Conservation (phyloP, 306 rosid genomes). For the Cucumis melo region DNA sequence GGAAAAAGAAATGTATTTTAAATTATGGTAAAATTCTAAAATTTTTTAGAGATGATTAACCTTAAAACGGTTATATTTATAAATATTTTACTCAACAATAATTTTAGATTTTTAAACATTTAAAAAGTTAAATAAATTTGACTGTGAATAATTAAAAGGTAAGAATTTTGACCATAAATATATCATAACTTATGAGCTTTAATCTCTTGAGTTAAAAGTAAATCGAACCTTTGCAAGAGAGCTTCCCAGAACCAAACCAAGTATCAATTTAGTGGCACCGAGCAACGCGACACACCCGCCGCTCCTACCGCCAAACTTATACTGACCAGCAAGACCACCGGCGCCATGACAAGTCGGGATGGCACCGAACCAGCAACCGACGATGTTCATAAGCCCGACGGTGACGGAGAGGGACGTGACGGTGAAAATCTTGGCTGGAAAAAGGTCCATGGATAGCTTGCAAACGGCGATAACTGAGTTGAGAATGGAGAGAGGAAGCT, state of each 20-base stretch:
- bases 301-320: constrained; percentile 74
- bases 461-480: constrained; percentile 65
- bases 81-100: too few relatives aligned
- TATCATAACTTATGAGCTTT: too few relatives aligned
- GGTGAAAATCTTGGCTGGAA: constrained; percentile 46
- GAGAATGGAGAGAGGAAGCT: constrained; percentile 54
- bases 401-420: constrained; percentile 61
- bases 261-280: constrained; percentile 39
- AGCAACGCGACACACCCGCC: constrained; percentile 74
- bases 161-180: too few relatives aligned
- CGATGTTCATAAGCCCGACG: constrained; percentile 63
- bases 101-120: too few relatives aligned
- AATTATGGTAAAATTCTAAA: too few relatives aligned
- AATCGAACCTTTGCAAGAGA: constrained; percentile 30
- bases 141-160: too few relatives aligned
- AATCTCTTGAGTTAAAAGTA: too few relatives aligned
- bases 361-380: constrained; percentile 77
- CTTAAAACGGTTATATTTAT: too few relatives aligned
- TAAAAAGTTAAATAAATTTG: too few relatives aligned
- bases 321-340: constrained; percentile 77
- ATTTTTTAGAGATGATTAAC: too few relatives aligned
- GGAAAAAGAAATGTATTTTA: too few relatives aligned
- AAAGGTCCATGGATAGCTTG: constrained; percentile 48
- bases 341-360: constrained; percentile 79
- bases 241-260: constrained; percentile 52